Percentiles rank a stretch among this genome's conserved stretches.
phyloP scores from a whole-genome alignment of 192 early-diverging fungal genomes.

The Thamnidium elegans region DNA sequence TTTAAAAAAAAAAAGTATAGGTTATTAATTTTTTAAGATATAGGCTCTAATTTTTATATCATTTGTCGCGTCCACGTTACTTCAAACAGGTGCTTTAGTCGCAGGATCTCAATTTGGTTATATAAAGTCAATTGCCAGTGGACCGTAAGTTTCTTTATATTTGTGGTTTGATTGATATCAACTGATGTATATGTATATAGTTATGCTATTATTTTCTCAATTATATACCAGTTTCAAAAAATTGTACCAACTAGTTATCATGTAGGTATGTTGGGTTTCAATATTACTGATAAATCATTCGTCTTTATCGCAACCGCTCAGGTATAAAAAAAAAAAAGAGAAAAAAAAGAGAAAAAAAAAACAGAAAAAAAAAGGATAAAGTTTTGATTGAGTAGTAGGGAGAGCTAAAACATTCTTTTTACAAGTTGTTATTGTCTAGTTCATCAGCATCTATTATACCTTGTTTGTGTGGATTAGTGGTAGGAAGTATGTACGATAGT shows the following conservation, averaged over 20 bases:
- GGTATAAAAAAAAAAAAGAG: conserved; percentile 26
- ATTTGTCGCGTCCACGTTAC: conserved; percentile 45
- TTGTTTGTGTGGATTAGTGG: conserved; percentile 40
- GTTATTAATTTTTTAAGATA: not conserved
- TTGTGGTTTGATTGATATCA: not conserved
- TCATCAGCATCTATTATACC: conserved; percentile 40
- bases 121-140: conserved; percentile 42
- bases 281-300: conserved; percentile 46
- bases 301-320: conserved; percentile 42
- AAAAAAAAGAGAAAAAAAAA: not conserved
- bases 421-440: conserved; percentile 40
- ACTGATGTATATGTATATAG: conserved; percentile 17
- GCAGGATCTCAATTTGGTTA: conserved; percentile 35
- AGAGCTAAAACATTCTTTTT: too few species aligned
- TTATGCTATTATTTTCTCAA: conserved; percentile 50
- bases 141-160: conserved; percentile 43
- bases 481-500: conserved; percentile 44
- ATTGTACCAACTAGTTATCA: conserved; percentile 47
- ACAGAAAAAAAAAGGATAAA: too few species aligned
- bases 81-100: conserved; percentile 44
- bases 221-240: conserved; percentile 49
- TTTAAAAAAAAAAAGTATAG: too few species aligned
- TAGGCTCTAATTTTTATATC: conserved; percentile 53
- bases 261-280: conserved; percentile 39
- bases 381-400: too few species aligned